Evolutionary conservation across 139 green algal genomes (phyloP), one percentile per base, ranked within the genome.

Genomic region (Desmodesmus armatus): DNA sequence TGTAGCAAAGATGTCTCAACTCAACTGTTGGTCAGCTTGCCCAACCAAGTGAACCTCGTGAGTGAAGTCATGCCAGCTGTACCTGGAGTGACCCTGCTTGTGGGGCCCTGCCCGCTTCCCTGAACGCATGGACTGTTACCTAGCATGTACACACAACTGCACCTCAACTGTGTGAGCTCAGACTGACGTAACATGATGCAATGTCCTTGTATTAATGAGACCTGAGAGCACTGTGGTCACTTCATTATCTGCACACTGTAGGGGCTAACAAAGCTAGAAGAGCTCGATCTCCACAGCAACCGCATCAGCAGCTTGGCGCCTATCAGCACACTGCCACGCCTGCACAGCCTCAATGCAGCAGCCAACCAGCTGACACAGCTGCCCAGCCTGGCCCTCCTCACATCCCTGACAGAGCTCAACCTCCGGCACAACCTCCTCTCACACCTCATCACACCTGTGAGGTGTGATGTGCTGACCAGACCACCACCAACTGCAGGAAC

Each of bases 301-400:
- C 3, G 17, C 15, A 4, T 75, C 0, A 51, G 4, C 29, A 60
- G 44, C 53, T 29, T 85, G 19, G 11, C 35, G 11, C 27, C 35
- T 5, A n/a, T 63, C 7, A 11, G 9, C 25, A 3, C n/a, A 19
- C 41, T 85, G 27, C 9, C 62, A 1, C 47, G 37, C 53, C 53
- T 82, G 23, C 33, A 39, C 11, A 23, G 27, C 27, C 40, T 82
- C 33, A 70, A 71, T 33, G 76, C 53, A 7, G 37, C 55, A 53
- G 37, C 53, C 60, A 82, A 82, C 76, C 51, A 19, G 5, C 62
- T 82, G 33, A 23, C 39, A 23, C 55, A 70, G 27, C 76, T 82
- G 17, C 33, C 76, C 23, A 37, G 35, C 53, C 37, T 82, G 47
- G 25, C 35, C 25, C 5, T 2, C 5, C 39, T 82, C 5, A 82